Base-by-base conservation (phyloP, 1,284 basidiomycete species). In the Apiotrichum gracile region DNA sequence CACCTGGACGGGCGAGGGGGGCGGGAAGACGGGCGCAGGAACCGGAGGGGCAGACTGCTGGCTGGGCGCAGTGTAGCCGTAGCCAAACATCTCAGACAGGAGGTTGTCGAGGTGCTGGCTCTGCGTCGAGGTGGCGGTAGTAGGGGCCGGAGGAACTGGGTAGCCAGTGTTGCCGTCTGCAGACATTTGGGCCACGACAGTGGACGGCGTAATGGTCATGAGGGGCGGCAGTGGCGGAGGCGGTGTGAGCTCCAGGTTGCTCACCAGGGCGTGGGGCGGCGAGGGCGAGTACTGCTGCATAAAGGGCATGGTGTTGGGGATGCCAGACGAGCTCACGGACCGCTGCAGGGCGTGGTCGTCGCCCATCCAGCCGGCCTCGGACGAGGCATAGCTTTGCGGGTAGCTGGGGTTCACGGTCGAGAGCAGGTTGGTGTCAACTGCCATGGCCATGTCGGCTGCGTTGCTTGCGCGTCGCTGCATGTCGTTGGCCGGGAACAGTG, bases 81-180 rank as follows among this genome's bases (percentile, higher is more conserved):
- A 50, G 4, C 55, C 55, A 50, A 57, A 57, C 47, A 57, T 52
- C 17, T 57, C 43, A 5, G 51, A 47, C 7, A 57, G 33, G n/a
- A 51, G 43, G 31, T 47, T 37, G 48, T 57, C 55, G 3, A 57
- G 27, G 5, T 33, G 16, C 27, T 40, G 47, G 12, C 26, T 27
- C 17, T 26, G 38, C 21, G 29, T 34, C 21, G 27, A n/a, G 14
- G 43, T 33, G 10, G 43, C 13, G 29, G 43, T 17, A 8, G 47
- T 27, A 2, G 33, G 35, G 8, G 37, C 22, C 6, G 47, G 37
- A 7, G 47, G 25, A 22, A 33, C 21, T 9, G 42, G 17, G 42
- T 44, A 22, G 16, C 17, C 5, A 9, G 16, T 22, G 3, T 47
- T n/a, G n/a, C n/a, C 46, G 2, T 29, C 27, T 6, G 27, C 7